Evolutionary conservation across 768 basidiomycete genomes (phyloP), one percentile per base, ranked within the genome.

Genomic region (Tricholoma furcatifolium): DNA sequence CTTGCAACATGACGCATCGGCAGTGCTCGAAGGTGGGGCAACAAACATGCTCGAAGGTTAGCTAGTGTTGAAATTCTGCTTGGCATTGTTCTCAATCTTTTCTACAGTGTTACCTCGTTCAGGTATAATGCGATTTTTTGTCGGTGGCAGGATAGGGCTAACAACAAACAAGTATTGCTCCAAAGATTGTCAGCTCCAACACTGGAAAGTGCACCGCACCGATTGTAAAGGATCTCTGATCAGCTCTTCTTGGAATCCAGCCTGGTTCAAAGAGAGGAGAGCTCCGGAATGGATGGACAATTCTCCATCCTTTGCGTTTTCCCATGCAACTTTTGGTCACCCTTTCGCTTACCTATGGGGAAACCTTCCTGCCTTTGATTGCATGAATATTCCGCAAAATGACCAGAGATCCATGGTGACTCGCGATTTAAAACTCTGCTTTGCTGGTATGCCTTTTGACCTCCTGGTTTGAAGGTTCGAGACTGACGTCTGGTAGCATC

Each of bases 91-190:
- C 49, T 10, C 20, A n/a, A 6, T 6, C 2, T 23, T 38, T 2
- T 12, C 34, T 11, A n/a, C 32, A 60, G 56, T 60, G 60, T 3
- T 53, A 50, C 21, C 51, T 60, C 23, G 56, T 51, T n/a, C 47
- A 47, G 36, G 60, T 60, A 45, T 18, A 48, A 35, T 11, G 30
- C 27, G 4, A n/a, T n/a, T 18, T 21, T 32, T 17, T 21, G 5
- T 20, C 18, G n/a, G 17, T n/a, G 1, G 9, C 8, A 17, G 15
- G 11, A 8, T 9, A 6, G 38, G 14, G 5, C 42, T 20, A 49
- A 32, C n/a, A 17, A 35, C 15, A 47, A 21, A 9, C 6, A 51
- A 72, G 70, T 72, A 70, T 47, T 72, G 69, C 55, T 70, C 68
- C 6, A 64, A 65, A 36, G 58, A 64, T 35, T 71, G 70, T 47